Evolutionary conservation across 805 yeast species (phyloP), one percentile per base, ranked within the genome.

Genomic region (Candida nitratophila): DNA sequence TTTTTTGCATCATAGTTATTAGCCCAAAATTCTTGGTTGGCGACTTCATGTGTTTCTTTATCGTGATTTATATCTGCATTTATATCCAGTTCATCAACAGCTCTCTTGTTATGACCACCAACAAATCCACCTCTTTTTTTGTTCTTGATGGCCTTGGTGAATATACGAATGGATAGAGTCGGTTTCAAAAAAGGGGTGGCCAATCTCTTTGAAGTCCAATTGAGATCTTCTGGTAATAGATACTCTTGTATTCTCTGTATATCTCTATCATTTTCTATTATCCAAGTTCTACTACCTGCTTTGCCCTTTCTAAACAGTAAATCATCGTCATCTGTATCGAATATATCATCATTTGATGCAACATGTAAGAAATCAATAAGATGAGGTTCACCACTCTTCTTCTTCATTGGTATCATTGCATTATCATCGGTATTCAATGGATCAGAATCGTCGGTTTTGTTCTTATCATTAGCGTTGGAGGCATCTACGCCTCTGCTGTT

Each of bases 151-250:
- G 6, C 15, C 24, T 48, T 58, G 19, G 39, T 45, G 47, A 52
- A 47, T 43, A 53, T 46, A 44, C 46, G 48, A 22, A 44, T 50
- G 40, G 44, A 54, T n/a, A 38, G 22, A 7, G 49, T 47, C 32
- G 96, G 95, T 57, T 85, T 86, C 39, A 82, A 64, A 56, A 86
- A 86, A 30, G 87, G 67, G 45, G 74, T 74, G 9, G 85, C 75
- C 44, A 91, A 71, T 45, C 78, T 74, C 41, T 76, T 76, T 0
- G 96, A 80, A 6, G 83, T 75, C 61, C 85, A 87, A 49, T 76
- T 81, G 40, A 68, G 68, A 32, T 70, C 60, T 3, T 65, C 66
- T 4, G 73, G 65, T 14, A 59, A 40, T 32, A 32, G n/a, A 22
- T 22, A 34, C 19, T 24, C 31, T 10, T 24, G 4, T 30, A 31